phyloP scores from a whole-genome alignment of 208 protist species.

The Herpetomonas samuelpessoai region DNA sequence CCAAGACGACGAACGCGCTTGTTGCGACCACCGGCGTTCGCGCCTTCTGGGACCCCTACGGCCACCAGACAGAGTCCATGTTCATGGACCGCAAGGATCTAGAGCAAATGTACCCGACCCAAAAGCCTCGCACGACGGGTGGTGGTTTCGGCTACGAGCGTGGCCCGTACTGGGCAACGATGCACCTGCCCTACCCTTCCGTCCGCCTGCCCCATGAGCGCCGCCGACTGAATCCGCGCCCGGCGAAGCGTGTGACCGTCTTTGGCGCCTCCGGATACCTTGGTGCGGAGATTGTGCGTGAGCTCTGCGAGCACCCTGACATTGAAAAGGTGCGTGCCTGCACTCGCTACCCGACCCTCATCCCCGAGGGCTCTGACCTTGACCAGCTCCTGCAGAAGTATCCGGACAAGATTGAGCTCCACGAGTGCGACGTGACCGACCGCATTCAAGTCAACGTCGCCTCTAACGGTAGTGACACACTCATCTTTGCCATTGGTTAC shows the following conservation, averaged over 20 bases:
- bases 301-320: slow-evolving; percentile 88
- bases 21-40: slow-evolving; percentile 28
- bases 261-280: slow-evolving; percentile 89
- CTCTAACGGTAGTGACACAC: slow-evolving; percentile 87
- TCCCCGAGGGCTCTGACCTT: slow-evolving; percentile 82
- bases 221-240: slow-evolving; percentile 84
- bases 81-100: slow-evolving; percentile 90
- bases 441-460: slow-evolving; percentile 91
- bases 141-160: slow-evolving; percentile 90
- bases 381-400: slow-evolving; percentile 80
- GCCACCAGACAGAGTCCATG: slow-evolving; percentile 87
- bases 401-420: slow-evolving; percentile 88
- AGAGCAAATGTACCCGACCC: slow-evolving; percentile 89
- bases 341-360: slow-evolving; percentile 90
- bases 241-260: slow-evolving; percentile 86
- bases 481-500: slow-evolving; percentile 91
- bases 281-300: slow-evolving; percentile 83
- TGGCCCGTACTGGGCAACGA: slow-evolving; percentile 83
- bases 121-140: slow-evolving; percentile 84
- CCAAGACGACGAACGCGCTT: slow-evolving; percentile 16
- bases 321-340: slow-evolving; percentile 87
- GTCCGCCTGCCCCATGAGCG: slow-evolving; percentile 86
- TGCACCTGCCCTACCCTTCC: slow-evolving; percentile 88
- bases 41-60: slow-evolving; percentile 83
- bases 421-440: slow-evolving; percentile 92